Base-by-base conservation (phyloP, 2,329 filamentous ascomycete genomes). In the Ophiostoma pallidulum region DNA sequence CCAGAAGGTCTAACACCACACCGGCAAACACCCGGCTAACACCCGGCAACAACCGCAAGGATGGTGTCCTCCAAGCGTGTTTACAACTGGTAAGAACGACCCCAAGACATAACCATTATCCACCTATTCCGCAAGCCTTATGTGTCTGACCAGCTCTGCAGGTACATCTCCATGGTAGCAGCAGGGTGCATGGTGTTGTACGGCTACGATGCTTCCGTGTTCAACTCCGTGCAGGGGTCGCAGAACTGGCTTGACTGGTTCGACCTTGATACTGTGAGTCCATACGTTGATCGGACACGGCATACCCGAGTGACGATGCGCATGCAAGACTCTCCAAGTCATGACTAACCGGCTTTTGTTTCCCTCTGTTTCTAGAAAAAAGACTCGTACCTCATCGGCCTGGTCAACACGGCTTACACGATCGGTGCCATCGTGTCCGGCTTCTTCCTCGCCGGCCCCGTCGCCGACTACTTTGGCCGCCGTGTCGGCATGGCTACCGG, bases 131-230 rank as follows among this genome's bases (percentile, higher is more conserved):
- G n/a, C n/a, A n/a, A n/a, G n/a, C n/a, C n/a, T n/a, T n/a, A n/a
- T n/a, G n/a, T n/a, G n/a, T n/a, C n/a, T n/a, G n/a, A n/a, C n/a
- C n/a, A n/a, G 8, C n/a, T 16, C n/a, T 9, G 37, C 46, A 75
- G 78, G 78, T 84, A 81, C 66, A 78, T 83, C 54, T 81, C 79
- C 51, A 68, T 84, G 43, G 77, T 85, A 54, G 82, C 82, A 48
- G 81, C 82, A 58, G 78, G 80, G 61, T 85, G 80, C 62, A 86
- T 86, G 82, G 80, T 85, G 19, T 70, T 86, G 38, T 86, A 85
- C 60, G 82, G 82, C 49, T 86, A 86, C 60, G 82, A 86, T 71
- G 80, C 82, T 2, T 83, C 80, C 32, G 81, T 84, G 40, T 86
- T 80, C 70, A 86, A 86, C 61, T 80, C 81, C 5, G 75, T 84